phyloP scores from a whole-genome alignment of 225 moss, liverwort and hornwort species.

The Sphagnum tenellum region DNA sequence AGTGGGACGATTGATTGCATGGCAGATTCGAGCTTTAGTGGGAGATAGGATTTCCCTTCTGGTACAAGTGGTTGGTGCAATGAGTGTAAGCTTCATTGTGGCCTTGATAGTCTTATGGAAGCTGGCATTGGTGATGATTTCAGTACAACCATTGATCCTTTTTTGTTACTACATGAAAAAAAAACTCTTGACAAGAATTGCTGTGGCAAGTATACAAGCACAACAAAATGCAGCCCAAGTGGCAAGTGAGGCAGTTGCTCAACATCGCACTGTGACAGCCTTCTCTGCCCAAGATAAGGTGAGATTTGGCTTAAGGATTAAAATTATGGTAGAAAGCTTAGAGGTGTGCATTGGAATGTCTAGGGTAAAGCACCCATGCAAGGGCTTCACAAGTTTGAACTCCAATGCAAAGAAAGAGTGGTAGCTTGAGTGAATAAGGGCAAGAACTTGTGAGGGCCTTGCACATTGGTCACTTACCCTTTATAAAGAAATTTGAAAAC shows the following conservation, averaged over 20 bases:
- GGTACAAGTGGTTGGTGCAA: background rate
- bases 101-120: background rate
- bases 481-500: too few relatives aligned
- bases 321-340: too few relatives aligned
- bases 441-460: too few relatives aligned
- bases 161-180: background rate
- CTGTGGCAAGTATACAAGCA: too few relatives aligned
- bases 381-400: too few relatives aligned
- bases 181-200: background rate
- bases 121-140: conserved; percentile 1
- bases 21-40: conserved; percentile 1
- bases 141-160: conserved; percentile 1
- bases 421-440: too few relatives aligned
- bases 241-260: conserved; percentile 11
- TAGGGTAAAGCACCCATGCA: too few relatives aligned
- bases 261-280: conserved; percentile 5
- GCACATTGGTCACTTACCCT: too few relatives aligned
- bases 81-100: background rate
- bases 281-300: conserved; percentile 6
- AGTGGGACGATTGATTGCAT: too few relatives aligned
- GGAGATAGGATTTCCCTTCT: background rate
- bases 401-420: too few relatives aligned
- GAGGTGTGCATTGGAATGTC: too few relatives aligned
- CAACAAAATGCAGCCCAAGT: conserved; percentile 2
- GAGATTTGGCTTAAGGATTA: background rate